Conservation (phyloP, 1,284 basidiomycete species). For the Meira nashicola region DNA sequence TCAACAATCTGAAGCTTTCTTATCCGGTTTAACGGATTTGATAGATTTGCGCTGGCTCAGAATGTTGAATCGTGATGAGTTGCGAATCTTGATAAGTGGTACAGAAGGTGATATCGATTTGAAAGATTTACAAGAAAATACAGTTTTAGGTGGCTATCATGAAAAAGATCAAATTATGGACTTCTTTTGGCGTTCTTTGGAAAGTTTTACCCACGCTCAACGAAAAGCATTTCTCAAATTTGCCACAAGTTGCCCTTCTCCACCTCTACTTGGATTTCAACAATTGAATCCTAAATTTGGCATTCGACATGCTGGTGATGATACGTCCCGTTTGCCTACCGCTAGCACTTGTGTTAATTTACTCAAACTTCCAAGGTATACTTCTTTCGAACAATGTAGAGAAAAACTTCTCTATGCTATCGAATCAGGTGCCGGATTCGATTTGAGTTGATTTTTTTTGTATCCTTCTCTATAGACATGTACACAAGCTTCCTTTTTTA, state of each 20-base stretch:
- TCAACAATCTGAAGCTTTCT: conserved; percentile 68
- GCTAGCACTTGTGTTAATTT: conserved; percentile 51
- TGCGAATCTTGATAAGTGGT: conserved; percentile 42
- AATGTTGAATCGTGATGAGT: conserved; percentile 46
- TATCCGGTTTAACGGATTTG: conserved; percentile 50
- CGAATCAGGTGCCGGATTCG: conserved; percentile 46
- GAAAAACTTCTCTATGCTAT: conserved; percentile 50
- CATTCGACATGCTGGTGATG: conserved; percentile 42
- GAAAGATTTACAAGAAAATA: conserved; percentile 41
- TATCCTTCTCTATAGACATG: not conserved
- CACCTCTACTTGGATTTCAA: conserved; percentile 47
- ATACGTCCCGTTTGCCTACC: conserved; percentile 43
- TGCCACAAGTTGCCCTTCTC: conserved; percentile 49
- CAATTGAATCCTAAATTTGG: conserved; percentile 48
- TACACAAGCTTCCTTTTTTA: not conserved
- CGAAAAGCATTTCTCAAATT: conserved; percentile 24
- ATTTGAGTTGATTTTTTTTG: conserved; percentile 21
- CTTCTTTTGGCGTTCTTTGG: conserved; percentile 47
- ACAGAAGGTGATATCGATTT: conserved; percentile 48
- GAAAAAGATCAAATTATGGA: conserved; percentile 44
- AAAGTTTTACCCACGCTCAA: conserved; percentile 29
- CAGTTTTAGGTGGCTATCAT: conserved; percentile 45
- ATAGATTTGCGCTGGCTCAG: conserved; percentile 51
- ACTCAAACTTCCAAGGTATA: conserved; percentile 49
- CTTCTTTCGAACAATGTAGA: conserved; percentile 26